Base-by-base conservation (phyloP, 768 basidiomycete genomes). In the Hygrocybe coccinea region DNA sequence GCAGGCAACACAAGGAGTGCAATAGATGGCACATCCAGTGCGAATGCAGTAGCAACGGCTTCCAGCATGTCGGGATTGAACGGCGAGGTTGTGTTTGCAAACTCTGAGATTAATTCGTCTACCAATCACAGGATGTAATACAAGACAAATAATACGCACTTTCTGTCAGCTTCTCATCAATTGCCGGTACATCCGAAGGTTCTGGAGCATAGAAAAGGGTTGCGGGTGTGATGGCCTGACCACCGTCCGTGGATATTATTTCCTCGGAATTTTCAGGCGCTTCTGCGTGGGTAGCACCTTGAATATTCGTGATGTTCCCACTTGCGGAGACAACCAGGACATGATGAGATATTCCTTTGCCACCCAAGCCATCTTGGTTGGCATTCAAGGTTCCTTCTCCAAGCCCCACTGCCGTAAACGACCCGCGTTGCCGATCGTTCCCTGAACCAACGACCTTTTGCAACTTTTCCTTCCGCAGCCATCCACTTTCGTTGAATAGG, bases 1-100 rank as follows among this genome's bases (percentile, higher is more conserved):
- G 87, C 75, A 2, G 84, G 84, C 36, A 91, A 65, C 15, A 89
- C 83, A n/a, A 91, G 72, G 15, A 91, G 71, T 17, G 81, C 89
- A 11, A 81, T 62, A 38, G 77, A 75, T 37, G 86, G 84, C 19
- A 91, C 89, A 52, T 89, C 87, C 17, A 89, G 65, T 15, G 87
- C 89, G 65, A 91, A 86, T 3, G 77, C 75, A 9, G 81, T 78
- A 5, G 85, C 88, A 47, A 91, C 76, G 2, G 84, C 84, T 64
- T 91, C 89, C 60, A 90, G 63, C 33, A 76, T 69, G 57, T 75
- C 72, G 5, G 78, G 74, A 62, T 82, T 79, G 59, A 86, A 79
- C 14, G 80, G 79, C 36, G 84, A 79, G 37, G 76, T 69, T 2
- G 74, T 77, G 35, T 65, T 69, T 14, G 65, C 59, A 62, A 79